Percentiles rank a stretch among this genome's conserved stretches.
These are phyloP conservation scores for Collariella sp. DNA, from an alignment of 495 filamentous ascomycete genomes.

Conservation along the genomic window DNA sequence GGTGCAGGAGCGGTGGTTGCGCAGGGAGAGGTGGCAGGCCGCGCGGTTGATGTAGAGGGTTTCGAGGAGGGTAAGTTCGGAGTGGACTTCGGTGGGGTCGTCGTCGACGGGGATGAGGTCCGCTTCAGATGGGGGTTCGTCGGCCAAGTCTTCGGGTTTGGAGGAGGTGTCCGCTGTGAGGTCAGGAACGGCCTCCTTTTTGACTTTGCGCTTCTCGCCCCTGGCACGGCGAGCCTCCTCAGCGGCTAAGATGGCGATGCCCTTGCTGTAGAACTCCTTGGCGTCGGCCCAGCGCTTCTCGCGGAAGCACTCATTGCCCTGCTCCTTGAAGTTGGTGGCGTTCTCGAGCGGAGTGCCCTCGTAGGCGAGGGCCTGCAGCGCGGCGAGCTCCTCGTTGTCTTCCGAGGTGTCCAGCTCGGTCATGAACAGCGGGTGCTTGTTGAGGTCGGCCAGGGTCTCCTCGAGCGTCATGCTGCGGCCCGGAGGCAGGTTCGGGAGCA, in stretches of 20 bases:
- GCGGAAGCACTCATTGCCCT: slow-evolving; percentile 80
- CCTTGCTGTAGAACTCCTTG: slow-evolving; percentile 85
- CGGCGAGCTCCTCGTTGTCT: slow-evolving; percentile 75
- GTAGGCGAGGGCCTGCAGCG: slow-evolving; percentile 80
- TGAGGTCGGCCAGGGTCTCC: slow-evolving; percentile 66
- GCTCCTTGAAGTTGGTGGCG: slow-evolving; percentile 68
- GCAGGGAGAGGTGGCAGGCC: slow-evolving; percentile 62
- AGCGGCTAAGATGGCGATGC: slow-evolving; percentile 54
- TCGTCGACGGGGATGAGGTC: slow-evolving; percentile 31
- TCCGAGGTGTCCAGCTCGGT: slow-evolving; percentile 56
- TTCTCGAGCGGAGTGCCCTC: slow-evolving; percentile 84
- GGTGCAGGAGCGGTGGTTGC: slow-evolving; percentile 76
- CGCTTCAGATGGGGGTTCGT: slow-evolving; percentile 14
- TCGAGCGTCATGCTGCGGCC: slow-evolving; percentile 53
- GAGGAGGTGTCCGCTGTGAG: slow-evolving; percentile 28
- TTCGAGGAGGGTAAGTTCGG: slow-evolving; percentile 57
- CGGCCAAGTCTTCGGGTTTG: slow-evolving; percentile 21
- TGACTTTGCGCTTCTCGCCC: slow-evolving; percentile 12
- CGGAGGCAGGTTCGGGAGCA: slow-evolving; percentile 47
- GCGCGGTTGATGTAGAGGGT: slow-evolving; percentile 78
- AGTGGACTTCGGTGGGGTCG: slow-evolving; percentile 41
- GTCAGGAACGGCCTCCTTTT: slow-evolving; percentile 26
- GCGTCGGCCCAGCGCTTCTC: slow-evolving; percentile 71
- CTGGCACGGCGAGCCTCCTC: slow-evolving; percentile 42
- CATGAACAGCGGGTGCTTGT: slow-evolving; percentile 89